phyloP scores from a whole-genome alignment of 768 basidiomycete species.

The Boletus tomentosulus region DNA sequence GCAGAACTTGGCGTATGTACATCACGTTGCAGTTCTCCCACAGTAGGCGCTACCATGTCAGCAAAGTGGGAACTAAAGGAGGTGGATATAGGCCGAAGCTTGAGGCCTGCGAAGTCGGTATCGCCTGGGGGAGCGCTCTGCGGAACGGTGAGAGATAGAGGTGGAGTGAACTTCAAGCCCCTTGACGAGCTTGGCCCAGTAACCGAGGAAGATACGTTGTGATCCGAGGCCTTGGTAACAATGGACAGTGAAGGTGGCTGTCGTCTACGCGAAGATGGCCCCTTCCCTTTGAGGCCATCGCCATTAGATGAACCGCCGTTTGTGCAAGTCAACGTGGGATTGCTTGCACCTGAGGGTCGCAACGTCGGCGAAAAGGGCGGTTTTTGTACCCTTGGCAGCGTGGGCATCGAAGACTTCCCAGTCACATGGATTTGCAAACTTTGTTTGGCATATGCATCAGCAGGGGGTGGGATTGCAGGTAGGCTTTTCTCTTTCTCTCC shows the following conservation, averaged over 20 bases:
- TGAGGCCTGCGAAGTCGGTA: conserved; percentile 60
- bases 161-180: conserved; percentile 9
- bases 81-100: conserved; percentile 71
- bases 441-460: conserved; percentile 35
- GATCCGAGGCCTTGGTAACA: conserved; percentile 21
- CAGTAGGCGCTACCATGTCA: conserved; percentile 33
- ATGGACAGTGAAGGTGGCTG: conserved; percentile 30
- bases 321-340: conserved; percentile 14
- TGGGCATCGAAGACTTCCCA: conserved; percentile 29
- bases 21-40: conserved; percentile 36
- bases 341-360: conserved; percentile 18
- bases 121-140: conserved; percentile 66
- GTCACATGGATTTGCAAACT: conserved; percentile 16
- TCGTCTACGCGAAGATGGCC: conserved; percentile 24
- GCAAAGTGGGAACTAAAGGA: conserved; percentile 70
- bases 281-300: conserved; percentile 19
- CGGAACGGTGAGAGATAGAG: conserved; percentile 28
- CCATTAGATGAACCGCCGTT: conserved; percentile 1
- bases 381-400: conserved; percentile 35
- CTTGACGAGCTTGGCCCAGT: conserved; percentile 10
- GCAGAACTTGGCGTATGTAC: conserved; percentile 49
- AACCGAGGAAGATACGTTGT: conserved; percentile 9
- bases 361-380: conserved; percentile 38
- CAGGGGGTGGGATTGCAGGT: conserved; percentile 52
- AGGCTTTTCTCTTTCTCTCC: conserved; percentile 34